A percentile compares a stretch with the other conserved stretches of the same genome.
Evolutionary conservation across 1,284 basidiomycete genomes (phyloP).

Genomic region (Apiotrichum domesticum): DNA sequence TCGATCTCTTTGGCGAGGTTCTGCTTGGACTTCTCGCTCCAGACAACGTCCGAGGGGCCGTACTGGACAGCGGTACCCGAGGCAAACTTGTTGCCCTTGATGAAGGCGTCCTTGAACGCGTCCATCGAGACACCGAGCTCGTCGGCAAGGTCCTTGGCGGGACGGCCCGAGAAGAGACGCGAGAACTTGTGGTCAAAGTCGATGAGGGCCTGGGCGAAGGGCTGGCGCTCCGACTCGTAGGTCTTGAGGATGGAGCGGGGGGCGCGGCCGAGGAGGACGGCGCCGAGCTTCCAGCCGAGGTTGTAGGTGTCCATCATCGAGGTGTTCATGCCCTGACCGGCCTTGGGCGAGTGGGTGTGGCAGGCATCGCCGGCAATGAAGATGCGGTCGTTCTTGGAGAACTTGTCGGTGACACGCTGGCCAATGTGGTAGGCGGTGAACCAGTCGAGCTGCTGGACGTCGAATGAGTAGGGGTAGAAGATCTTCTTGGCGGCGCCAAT

Average conservation of each 20-base stretch:
- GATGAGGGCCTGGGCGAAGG: conserved; percentile 30
- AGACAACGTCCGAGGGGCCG: conserved; percentile 5
- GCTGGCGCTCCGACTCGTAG: conserved; percentile 49
- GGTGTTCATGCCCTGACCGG: conserved; percentile 41
- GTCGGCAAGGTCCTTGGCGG: conserved; percentile 17
- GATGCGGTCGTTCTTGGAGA: conserved; percentile 25
- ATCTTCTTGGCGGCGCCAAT: conserved; percentile 35
- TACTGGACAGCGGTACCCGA: conserved; percentile 19
- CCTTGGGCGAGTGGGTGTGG: conserved; percentile 39
- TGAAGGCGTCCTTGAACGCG: conserved; percentile 18
- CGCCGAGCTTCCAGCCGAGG: conserved; percentile 53
- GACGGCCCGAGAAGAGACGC: conserved; percentile 28
- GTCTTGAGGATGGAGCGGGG: conserved; percentile 45
- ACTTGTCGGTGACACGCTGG: conserved; percentile 28
- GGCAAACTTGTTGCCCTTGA: conserved; percentile 15
- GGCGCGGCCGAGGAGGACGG: conserved; percentile 47
- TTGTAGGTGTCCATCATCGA: conserved; percentile 35
- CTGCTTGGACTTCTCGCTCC: conserved; percentile 5
- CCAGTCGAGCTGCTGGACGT: conserved; percentile 38
- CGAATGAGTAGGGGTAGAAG: conserved; percentile 33
- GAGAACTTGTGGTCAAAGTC: conserved; percentile 36
- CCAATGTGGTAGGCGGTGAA: conserved; percentile 41
- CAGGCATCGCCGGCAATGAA: conserved; percentile 41
- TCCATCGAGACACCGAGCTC: conserved; percentile 19
- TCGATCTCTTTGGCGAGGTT: conserved; percentile 11